phyloP scores from a whole-genome alignment of 495 filamentous ascomycete species.

The Glutinoglossum americanum region DNA sequence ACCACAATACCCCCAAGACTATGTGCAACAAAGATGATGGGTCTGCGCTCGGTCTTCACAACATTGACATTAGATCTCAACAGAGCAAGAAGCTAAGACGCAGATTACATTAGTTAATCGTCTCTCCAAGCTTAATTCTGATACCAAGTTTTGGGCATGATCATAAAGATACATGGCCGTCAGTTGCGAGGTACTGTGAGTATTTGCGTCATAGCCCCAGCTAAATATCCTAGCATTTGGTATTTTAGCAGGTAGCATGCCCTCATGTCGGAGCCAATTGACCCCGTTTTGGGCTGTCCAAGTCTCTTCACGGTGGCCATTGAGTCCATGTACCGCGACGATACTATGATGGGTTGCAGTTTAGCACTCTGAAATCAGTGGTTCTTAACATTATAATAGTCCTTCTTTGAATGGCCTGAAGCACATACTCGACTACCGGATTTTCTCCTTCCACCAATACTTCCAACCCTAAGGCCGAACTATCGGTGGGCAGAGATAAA shows the following conservation, averaged over 20 bases:
- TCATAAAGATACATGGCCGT: conserved; percentile 59
- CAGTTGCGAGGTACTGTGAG: conserved; percentile 26
- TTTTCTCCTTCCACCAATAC: not conserved
- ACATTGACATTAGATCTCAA: conserved; percentile 20
- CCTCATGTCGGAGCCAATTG: conserved; percentile 26
- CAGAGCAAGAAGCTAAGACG: conserved; percentile 8
- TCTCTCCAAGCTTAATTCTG: conserved; percentile 28
- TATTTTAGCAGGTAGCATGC: conserved; percentile 13
- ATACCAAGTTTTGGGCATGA: conserved; percentile 64
- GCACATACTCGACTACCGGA: not conserved
- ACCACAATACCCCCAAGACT: conserved; percentile 64
- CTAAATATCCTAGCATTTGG: conserved; percentile 41
- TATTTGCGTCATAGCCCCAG: conserved; percentile 72
- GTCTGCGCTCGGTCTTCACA: conserved; percentile 31
- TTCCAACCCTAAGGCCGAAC: not conserved
- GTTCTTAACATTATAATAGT: not conserved
- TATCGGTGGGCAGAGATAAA: not conserved
- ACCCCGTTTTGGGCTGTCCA: conserved; percentile 40
- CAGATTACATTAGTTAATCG: not conserved
- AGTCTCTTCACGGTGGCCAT: conserved; percentile 51
- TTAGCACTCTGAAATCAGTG: not conserved
- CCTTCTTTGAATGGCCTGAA: not conserved
- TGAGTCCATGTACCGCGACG: conserved; percentile 50
- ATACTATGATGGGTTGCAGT: conserved; percentile 8
- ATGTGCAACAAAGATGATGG: conserved; percentile 79